A percentile compares a stretch with the other conserved stretches of the same genome.
Conservation (phyloP, 306 rosid genomes). For the Rubus parviflorus region DNA sequence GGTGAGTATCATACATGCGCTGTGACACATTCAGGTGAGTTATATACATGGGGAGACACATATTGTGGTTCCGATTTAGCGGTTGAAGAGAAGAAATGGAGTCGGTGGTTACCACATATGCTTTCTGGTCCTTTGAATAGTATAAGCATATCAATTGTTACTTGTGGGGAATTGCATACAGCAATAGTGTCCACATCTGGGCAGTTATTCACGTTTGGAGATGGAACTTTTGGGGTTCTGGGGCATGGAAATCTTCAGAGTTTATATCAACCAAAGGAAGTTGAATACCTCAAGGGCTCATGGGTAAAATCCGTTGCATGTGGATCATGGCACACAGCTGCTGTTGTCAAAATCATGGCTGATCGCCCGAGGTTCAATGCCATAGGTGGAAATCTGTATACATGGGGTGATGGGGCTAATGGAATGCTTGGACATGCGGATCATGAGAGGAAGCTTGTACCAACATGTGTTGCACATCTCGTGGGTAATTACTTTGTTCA, state of each 20-base stretch:
- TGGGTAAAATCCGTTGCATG: slow-evolving; percentile 74
- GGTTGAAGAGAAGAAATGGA: slow-evolving; percentile 39
- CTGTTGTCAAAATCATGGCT: slow-evolving; percentile 55
- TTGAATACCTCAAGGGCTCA: slow-evolving; percentile 63
- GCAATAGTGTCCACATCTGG: slow-evolving; percentile 71
- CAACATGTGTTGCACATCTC: slow-evolving; percentile 70
- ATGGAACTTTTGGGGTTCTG: slow-evolving; percentile 85
- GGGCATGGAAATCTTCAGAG: slow-evolving; percentile 70
- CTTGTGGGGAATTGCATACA: slow-evolving; percentile 94
- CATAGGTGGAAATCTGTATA: slow-evolving; percentile 63
- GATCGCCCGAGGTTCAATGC: slow-evolving; percentile 47
- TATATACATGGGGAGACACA: slow-evolving; percentile 77
- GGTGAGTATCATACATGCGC: slow-evolving; percentile 86
- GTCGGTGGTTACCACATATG: slow-evolving; percentile 67
- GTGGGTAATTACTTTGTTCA: slow-evolving; percentile 75
- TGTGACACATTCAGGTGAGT: slow-evolving; percentile 60
- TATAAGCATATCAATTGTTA: slow-evolving; percentile 42
- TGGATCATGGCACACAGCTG: slow-evolving; percentile 92
- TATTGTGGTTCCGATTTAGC: slow-evolving; percentile 40
- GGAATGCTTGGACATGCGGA: slow-evolving; percentile 72
- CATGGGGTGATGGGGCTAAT: slow-evolving; percentile 90
- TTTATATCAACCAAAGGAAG: slow-evolving; percentile 67
- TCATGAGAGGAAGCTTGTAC: slow-evolving; percentile 59
- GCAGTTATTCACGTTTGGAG: slow-evolving; percentile 72
- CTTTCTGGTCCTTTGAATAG: slow-evolving; percentile 62